phyloP scores from a whole-genome alignment of 257 asterid genomes.

The Nicotiana noctiflora region DNA sequence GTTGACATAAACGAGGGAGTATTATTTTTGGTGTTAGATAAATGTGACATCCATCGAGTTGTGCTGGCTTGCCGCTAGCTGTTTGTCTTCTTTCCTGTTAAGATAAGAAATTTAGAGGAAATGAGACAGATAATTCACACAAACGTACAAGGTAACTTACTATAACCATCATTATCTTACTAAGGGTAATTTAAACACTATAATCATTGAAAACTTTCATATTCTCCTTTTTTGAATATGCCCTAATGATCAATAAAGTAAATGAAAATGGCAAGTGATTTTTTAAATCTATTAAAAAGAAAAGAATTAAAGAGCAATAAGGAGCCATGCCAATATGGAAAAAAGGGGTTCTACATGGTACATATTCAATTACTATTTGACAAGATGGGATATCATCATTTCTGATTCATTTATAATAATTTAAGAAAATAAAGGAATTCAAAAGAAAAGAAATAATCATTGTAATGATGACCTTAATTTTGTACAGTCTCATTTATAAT shows the following conservation, averaged over 20 bases:
- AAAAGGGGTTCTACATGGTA: neutral
- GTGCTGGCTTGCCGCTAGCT: neutral
- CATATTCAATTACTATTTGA: neutral
- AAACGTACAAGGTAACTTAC: neutral
- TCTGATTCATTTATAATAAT: neutral
- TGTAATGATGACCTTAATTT: neutral
- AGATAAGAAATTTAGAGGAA: neutral
- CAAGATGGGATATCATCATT: neutral
- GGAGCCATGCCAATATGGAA: neutral
- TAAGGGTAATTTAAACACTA: neutral
- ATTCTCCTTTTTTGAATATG: neutral
- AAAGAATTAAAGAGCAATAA: neutral
- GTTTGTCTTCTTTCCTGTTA: neutral
- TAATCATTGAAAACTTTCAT: neutral
- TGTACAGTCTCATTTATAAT: neutral
- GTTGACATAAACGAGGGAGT: no score
- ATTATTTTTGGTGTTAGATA: neutral
- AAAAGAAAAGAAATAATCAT: neutral
- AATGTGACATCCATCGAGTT: neutral
- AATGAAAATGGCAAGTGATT: neutral
- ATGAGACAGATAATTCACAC: neutral
- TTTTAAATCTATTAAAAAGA: neutral
- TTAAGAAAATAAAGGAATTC: neutral
- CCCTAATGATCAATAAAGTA: neutral
- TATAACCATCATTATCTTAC: neutral